Percentiles rank a stretch among this genome's conserved stretches.
Conservation (phyloP, 148 eudicot genomes). For the Mesembryanthemum crystallinum region DNA sequence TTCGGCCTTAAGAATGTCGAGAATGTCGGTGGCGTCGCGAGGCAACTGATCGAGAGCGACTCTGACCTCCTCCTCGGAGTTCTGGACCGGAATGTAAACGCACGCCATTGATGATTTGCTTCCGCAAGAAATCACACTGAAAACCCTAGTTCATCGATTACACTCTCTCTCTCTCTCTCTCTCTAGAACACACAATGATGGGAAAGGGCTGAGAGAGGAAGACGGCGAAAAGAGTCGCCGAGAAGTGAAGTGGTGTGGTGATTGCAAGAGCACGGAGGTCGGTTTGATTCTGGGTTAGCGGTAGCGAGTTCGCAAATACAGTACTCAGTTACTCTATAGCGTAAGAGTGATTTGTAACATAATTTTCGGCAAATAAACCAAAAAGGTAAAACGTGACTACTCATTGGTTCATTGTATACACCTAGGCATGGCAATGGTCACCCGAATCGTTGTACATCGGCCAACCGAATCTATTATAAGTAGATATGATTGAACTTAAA, state of each 20-base stretch:
- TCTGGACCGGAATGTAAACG: slow-evolving; percentile 87
- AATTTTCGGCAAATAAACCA: no score
- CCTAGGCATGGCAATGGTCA: no score
- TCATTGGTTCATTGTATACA: no score
- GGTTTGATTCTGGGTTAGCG: background rate
- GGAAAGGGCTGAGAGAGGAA: background rate
- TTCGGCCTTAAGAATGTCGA: slow-evolving; percentile 96
- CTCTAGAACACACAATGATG: background rate
- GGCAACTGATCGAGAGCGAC: slow-evolving; percentile 85
- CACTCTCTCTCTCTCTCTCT: slow-evolving; percentile 6
- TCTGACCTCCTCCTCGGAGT: slow-evolving; percentile 87
- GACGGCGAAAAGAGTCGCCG: background rate
- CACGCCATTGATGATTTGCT: slow-evolving; percentile 45
- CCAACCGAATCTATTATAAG: no score
- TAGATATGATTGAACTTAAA: no score
- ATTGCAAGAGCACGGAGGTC: background rate
- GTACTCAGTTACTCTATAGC: no score
- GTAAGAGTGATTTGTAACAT: no score
- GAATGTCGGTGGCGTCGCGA: slow-evolving; percentile 85
- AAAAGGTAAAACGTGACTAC: no score
- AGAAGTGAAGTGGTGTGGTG: slow-evolving; percentile 1
- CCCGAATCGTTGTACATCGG: no score
- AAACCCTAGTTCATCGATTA: slow-evolving; percentile 30
- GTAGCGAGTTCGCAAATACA: no score
- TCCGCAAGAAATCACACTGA: background rate